phyloP scores from a whole-genome alignment of 73 alveolate species.

The Stentor roeselii region DNA sequence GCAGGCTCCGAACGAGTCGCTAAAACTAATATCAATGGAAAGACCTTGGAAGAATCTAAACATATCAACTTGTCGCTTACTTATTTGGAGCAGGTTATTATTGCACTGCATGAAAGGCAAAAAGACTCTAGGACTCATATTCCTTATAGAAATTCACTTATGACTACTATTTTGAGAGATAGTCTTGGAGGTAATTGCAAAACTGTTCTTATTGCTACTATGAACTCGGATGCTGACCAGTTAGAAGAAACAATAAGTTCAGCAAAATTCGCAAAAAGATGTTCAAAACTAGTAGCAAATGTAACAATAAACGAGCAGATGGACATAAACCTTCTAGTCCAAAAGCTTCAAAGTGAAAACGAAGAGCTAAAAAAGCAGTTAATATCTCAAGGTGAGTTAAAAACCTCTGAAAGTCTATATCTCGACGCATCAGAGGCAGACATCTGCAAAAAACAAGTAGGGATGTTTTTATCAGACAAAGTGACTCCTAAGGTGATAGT shows the following conservation, averaged over 20 bases:
- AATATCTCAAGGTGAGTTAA: not conserved
- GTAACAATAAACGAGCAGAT: conserved; percentile 63
- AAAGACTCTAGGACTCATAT: conserved; percentile 83
- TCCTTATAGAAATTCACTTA: conserved; percentile 94
- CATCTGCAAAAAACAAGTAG: conserved; percentile 19
- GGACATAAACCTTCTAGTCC: conserved; percentile 59
- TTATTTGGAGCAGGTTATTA: conserved; percentile 80
- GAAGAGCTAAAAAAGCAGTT: conserved; percentile 25
- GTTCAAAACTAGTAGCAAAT: conserved; percentile 87
- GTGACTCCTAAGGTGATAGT: conserved; percentile 1
- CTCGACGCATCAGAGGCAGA: not conserved
- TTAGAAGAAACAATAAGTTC: conserved; percentile 89
- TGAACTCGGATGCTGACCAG: conserved; percentile 72
- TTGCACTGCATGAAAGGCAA: conserved; percentile 76
- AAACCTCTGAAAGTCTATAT: not conserved
- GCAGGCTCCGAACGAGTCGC: conserved; percentile 88
- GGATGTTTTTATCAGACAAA: conserved; percentile 10
- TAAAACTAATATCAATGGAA: conserved; percentile 55
- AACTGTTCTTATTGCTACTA: conserved; percentile 91
- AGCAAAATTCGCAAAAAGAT: conserved; percentile 89
- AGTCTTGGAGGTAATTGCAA: conserved; percentile 96
- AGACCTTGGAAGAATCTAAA: conserved; percentile 64
- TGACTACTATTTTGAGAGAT: conserved; percentile 95
- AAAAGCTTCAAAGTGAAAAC: conserved; percentile 60
- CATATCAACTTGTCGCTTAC: conserved; percentile 80